Evolutionary conservation across 805 yeast species (phyloP).

Genomic region (Metschnikowia proteae): DNA sequence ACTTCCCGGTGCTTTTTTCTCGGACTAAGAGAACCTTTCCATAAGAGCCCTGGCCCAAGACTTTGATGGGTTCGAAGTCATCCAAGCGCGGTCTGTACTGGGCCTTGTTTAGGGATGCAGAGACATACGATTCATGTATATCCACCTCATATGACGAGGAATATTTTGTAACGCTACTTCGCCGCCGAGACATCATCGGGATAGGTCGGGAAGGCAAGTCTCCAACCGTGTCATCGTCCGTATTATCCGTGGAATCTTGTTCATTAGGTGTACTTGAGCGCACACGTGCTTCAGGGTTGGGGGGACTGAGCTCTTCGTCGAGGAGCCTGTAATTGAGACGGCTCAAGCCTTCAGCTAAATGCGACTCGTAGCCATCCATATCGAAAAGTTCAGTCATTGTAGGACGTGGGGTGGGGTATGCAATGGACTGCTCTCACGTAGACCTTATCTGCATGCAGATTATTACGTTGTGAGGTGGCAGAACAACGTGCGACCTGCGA

Average conservation of each 20-base stretch:
- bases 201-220: slow-evolving; percentile 17
- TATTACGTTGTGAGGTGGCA: not conserved
- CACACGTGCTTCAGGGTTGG: not conserved
- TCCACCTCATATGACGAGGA: slow-evolving; percentile 34
- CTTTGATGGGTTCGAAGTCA: slow-evolving; percentile 76
- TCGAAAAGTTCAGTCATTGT: slow-evolving; percentile 33
- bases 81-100: slow-evolving; percentile 19
- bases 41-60: slow-evolving; percentile 83
- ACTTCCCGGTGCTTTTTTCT: slow-evolving; percentile 54
- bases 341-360: slow-evolving; percentile 10
- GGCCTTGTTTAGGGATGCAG: slow-evolving; percentile 20
- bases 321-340: slow-evolving; percentile 27
- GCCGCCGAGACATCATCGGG: slow-evolving; percentile 14
- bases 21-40: slow-evolving; percentile 81
- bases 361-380: slow-evolving; percentile 34
- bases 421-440: not conserved
- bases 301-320: slow-evolving; percentile 13
- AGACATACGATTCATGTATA: slow-evolving; percentile 29
- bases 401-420: not conserved
- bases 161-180: slow-evolving; percentile 18
- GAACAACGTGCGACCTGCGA: slow-evolving; percentile 1
- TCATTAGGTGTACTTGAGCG: not conserved
- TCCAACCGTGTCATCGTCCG: slow-evolving; percentile 16
- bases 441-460: not conserved
- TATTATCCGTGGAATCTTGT: slow-evolving; percentile 14